Evolutionary conservation across 495 filamentous ascomycete genomes (phyloP).

Genomic region (Saxophila tyrrhenica): DNA sequence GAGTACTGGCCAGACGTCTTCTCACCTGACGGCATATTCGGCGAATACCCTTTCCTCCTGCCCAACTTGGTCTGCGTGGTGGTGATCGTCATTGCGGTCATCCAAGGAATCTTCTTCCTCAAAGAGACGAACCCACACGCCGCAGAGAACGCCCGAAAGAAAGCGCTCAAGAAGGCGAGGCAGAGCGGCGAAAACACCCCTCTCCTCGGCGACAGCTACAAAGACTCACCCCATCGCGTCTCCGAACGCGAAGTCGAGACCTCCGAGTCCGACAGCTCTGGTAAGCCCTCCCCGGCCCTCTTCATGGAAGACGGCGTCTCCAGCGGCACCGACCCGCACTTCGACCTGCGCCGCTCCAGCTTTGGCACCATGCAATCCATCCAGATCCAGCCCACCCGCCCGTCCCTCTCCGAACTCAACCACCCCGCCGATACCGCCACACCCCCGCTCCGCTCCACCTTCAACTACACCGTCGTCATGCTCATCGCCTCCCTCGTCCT

Average conservation of each 20-base stretch:
- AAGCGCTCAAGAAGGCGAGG: not conserved
- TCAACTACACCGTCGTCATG: conserved; percentile 21
- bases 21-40: conserved; percentile 15
- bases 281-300: conserved; percentile 9
- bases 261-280: not conserved
- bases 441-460: not conserved
- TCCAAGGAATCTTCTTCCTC: conserved; percentile 21
- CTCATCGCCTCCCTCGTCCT: conserved; percentile 15
- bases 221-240: not conserved
- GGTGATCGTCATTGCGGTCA: conserved; percentile 16
- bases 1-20: conserved; percentile 17
- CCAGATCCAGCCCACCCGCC: conserved; percentile 1
- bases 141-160: not conserved
- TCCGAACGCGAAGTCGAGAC: not conserved
- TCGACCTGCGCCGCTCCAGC: conserved; percentile 18
- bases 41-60: conserved; percentile 20
- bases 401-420: not conserved
- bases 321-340: conserved; percentile 10
- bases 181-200: conserved; percentile 14
- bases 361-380: conserved; percentile 22
- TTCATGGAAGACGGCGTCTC: conserved; percentile 20
- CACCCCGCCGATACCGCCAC: not conserved
- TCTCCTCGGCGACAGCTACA: conserved; percentile 7
- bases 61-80: conserved; percentile 19
- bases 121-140: conserved; percentile 18